Conservation (phyloP, 345 rosid genomes). For the Populus euphratica region DNA sequence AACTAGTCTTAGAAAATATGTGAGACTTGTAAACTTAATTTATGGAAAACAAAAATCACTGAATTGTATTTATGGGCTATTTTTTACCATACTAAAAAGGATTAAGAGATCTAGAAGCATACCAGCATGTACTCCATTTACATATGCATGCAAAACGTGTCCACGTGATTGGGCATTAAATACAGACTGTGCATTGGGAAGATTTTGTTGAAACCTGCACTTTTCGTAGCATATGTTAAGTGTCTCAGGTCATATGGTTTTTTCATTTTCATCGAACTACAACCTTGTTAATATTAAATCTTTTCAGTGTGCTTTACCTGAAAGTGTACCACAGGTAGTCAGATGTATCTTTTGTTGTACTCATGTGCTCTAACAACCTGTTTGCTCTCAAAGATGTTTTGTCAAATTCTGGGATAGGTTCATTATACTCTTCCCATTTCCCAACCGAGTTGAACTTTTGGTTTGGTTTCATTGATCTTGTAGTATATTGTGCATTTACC, state of each 20-base stretch:
- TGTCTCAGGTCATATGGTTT: neutral
- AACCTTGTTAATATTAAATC: neutral
- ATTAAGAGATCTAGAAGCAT: slow-evolving; percentile 7
- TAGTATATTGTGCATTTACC: slow-evolving; percentile 49
- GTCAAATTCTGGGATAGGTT: slow-evolving; percentile 43
- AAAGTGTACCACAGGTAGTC: slow-evolving; percentile 79
- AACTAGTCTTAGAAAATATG: too few relatives aligned
- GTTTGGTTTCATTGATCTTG: slow-evolving; percentile 41
- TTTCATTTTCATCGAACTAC: neutral
- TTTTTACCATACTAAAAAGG: neutral
- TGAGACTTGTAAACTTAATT: too few relatives aligned
- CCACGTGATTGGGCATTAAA: slow-evolving; percentile 51
- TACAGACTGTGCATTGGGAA: slow-evolving; percentile 25
- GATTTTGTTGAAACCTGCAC: slow-evolving; percentile 46
- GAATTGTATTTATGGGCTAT: neutral
- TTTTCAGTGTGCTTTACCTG: slow-evolving; percentile 33
- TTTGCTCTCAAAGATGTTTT: slow-evolving; percentile 46
- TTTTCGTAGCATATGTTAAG: neutral
- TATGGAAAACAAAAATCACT: neutral
- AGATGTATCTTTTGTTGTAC: slow-evolving; percentile 58
- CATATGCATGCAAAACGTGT: slow-evolving; percentile 60
- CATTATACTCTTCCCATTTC: slow-evolving; percentile 58
- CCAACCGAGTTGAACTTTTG: slow-evolving; percentile 35
- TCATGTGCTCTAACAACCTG: slow-evolving; percentile 60
- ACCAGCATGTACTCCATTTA: slow-evolving; percentile 56